phyloP scores from a whole-genome alignment of 164 flowering plant species.

The Aristolochia fimbriata region DNA sequence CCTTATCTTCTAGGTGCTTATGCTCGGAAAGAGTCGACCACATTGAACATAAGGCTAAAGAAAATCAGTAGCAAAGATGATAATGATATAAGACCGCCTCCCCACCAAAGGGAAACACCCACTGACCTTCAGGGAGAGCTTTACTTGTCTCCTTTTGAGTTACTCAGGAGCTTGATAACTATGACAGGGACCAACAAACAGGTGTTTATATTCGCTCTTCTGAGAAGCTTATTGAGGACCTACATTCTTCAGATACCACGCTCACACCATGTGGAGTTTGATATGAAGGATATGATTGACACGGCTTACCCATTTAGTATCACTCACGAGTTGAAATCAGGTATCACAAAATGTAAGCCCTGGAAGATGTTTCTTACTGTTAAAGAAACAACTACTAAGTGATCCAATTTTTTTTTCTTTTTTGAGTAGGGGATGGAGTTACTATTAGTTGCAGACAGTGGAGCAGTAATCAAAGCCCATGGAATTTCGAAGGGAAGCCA shows the following conservation, averaged over 20 bases:
- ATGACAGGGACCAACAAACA: conserved; percentile 28
- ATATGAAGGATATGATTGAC: conserved; percentile 3
- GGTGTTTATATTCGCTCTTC: conserved; percentile 24
- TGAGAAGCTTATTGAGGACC: conserved; percentile 28
- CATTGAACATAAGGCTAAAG: conserved; percentile 31
- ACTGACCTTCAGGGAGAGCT: conserved; percentile 38
- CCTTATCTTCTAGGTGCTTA: conserved; percentile 35
- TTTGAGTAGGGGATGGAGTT: conserved; percentile 34
- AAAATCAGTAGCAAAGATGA: conserved; percentile 7
- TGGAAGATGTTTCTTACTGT: neutral
- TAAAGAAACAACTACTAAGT: neutral
- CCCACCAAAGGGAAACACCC: conserved; percentile 3
- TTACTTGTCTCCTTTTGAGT: conserved; percentile 22
- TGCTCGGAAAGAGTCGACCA: conserved; percentile 42
- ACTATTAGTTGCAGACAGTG: conserved; percentile 41
- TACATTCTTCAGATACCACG: conserved; percentile 36
- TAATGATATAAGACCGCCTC: neutral
- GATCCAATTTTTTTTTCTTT: neutral
- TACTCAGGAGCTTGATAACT: conserved; percentile 28
- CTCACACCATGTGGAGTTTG: conserved; percentile 14
- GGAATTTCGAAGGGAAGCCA: conserved; percentile 14
- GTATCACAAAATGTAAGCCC: conserved; percentile 12
- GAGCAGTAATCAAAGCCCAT: conserved; percentile 17
- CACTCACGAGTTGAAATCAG: conserved; percentile 35
- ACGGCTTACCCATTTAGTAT: conserved; percentile 29